phyloP scores from a whole-genome alignment of 371 early-diverging fungal genomes.

The Hamiltosporidium magnivora region DNA sequence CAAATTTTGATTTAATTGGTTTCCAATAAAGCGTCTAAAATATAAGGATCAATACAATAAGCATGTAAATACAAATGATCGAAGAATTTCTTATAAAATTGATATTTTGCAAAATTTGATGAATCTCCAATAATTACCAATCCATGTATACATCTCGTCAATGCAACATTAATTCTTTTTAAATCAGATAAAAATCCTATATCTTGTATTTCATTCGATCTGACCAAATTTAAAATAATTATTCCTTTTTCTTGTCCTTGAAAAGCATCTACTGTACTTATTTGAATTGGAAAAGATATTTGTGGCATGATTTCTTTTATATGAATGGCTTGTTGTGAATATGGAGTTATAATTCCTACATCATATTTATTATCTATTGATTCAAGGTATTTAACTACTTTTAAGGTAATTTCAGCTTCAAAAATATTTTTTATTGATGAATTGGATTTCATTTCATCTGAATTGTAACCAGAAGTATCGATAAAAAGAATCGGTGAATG shows the following conservation, averaged over 20 bases:
- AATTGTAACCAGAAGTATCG: constrained; percentile 73
- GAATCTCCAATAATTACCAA: constrained; percentile 86
- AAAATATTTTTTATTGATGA: constrained; percentile 81
- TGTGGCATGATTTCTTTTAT: constrained; percentile 65
- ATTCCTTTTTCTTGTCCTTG: constrained; percentile 98
- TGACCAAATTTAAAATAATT: constrained; percentile 86
- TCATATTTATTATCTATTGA: constrained; percentile 60
- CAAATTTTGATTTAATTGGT: too few relatives aligned
- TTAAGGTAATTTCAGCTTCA: constrained; percentile 73
- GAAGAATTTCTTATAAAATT: constrained; percentile 28
- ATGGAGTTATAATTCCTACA: constrained; percentile 56
- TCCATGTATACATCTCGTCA: constrained; percentile 86
- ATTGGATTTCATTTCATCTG: constrained; percentile 82
- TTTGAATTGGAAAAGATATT: constrained; percentile 61
- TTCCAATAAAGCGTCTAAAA: too few relatives aligned
- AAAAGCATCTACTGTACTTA: constrained; percentile 95
- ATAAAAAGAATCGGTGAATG: constrained; percentile 59
- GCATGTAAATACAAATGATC: not conserved
- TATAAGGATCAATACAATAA: not conserved
- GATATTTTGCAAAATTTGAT: constrained; percentile 73
- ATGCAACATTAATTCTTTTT: constrained; percentile 83
- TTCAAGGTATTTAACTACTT: constrained; percentile 72
- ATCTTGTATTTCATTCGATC: constrained; percentile 87
- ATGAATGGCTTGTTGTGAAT: constrained; percentile 57
- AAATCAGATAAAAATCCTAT: constrained; percentile 93